A percentile compares a stretch with the other conserved stretches of the same genome.
phyloP scores from a whole-genome alignment of 73 alveolate genomes.

The Tetrahymena thermophila region DNA sequence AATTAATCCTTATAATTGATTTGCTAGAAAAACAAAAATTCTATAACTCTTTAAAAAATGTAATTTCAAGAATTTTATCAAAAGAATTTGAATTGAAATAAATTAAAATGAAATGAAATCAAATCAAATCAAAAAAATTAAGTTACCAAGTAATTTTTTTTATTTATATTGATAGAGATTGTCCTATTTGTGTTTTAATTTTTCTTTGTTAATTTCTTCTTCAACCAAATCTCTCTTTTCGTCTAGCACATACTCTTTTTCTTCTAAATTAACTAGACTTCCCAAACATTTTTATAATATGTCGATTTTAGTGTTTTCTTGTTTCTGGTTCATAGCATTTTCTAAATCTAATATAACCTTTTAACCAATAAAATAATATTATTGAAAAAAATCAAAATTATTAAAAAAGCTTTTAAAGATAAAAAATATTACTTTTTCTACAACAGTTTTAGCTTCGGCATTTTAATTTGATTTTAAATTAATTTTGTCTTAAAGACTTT shows the following conservation, averaged over 20 bases:
- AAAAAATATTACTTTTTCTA: slow-evolving; percentile 69
- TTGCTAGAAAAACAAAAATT: not conserved
- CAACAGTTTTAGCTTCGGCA: slow-evolving; percentile 81
- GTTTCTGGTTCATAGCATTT: slow-evolving; percentile 82
- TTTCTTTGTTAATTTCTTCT: slow-evolving; percentile 79
- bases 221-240: slow-evolving; percentile 76
- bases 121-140: not conserved
- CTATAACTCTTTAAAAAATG: not conserved
- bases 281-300: slow-evolving; percentile 35
- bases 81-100: too few species aligned
- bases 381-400: not conserved
- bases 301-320: slow-evolving; percentile 66
- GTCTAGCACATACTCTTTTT: slow-evolving; percentile 54
- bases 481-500: slow-evolving; percentile 55
- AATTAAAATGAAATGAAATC: too few species aligned
- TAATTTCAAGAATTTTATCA: too few species aligned
- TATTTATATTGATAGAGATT: slow-evolving; percentile 72
- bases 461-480: slow-evolving; percentile 57
- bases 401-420: not conserved
- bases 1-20: too few species aligned
- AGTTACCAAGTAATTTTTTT: slow-evolving; percentile 38
- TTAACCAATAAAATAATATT: not conserved
- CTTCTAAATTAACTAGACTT: slow-evolving; percentile 9
- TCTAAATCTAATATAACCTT: slow-evolving; percentile 70
- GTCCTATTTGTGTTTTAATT: slow-evolving; percentile 63